Percentiles rank a stretch among this genome's conserved stretches.
phyloP scores from a whole-genome alignment of 192 early-diverging fungal species.

The Umbelopsis sp. region DNA sequence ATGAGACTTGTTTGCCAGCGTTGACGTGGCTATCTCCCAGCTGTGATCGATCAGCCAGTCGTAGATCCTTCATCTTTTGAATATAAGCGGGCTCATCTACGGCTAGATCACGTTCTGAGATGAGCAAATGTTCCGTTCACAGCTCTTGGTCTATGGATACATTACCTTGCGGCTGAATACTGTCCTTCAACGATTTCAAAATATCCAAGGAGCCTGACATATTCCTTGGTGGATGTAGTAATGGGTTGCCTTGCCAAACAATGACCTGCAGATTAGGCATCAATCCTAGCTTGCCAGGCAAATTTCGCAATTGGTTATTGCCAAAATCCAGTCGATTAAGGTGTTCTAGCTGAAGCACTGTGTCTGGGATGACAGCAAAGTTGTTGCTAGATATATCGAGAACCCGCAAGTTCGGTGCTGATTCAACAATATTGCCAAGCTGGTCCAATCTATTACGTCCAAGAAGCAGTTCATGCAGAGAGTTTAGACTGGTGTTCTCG shows the following conservation, averaged over 20 bases:
- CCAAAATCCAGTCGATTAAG: slow-evolving; percentile 56
- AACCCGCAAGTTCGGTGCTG: slow-evolving; percentile 38
- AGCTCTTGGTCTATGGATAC: neutral
- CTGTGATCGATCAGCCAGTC: too few relatives aligned
- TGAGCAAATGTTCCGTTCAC: neutral
- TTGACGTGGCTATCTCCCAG: too few relatives aligned
- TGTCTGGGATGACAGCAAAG: slow-evolving; percentile 44
- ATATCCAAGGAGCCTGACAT: slow-evolving; percentile 40
- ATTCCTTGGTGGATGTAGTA: slow-evolving; percentile 43
- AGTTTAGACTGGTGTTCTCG: slow-evolving; percentile 30
- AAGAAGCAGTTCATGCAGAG: slow-evolving; percentile 48
- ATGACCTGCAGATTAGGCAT: slow-evolving; percentile 48
- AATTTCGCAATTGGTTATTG: slow-evolving; percentile 45
- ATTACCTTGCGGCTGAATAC: slow-evolving; percentile 18
- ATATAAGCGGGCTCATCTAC: too few relatives aligned
- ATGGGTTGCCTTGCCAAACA: slow-evolving; percentile 54
- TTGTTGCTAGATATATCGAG: slow-evolving; percentile 51
- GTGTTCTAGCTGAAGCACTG: slow-evolving; percentile 34
- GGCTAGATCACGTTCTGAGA: too few relatives aligned
- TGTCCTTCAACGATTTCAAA: slow-evolving; percentile 46
- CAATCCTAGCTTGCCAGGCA: slow-evolving; percentile 48
- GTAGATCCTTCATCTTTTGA: too few relatives aligned
- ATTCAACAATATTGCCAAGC: slow-evolving; percentile 35
- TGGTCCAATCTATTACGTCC: slow-evolving; percentile 40
- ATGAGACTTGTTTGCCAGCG: too few relatives aligned